Conservation (phyloP, 805 yeast species). For the Sugiyamaella valdiviana region DNA sequence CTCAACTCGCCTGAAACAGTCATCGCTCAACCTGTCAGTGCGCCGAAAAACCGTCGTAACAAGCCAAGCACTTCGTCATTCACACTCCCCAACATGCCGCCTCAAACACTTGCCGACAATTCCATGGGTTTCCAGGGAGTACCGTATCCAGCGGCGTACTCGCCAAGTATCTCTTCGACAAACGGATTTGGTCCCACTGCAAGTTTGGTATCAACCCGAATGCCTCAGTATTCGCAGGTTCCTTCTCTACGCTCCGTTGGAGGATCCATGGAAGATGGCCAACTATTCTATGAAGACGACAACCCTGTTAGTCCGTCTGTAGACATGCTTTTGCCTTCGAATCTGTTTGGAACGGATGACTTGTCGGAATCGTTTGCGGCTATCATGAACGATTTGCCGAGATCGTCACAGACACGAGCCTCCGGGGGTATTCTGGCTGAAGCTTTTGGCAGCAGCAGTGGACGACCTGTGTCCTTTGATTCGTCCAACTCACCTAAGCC, state of each 20-base stretch:
- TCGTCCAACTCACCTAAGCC: constrained; percentile 15
- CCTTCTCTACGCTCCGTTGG: neutral
- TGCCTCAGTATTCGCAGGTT: neutral
- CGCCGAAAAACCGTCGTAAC: too few relatives aligned
- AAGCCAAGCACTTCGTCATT: too few relatives aligned
- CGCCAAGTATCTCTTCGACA: neutral
- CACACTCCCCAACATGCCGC: neutral
- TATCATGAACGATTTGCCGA: constrained; percentile 13
- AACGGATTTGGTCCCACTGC: neutral
- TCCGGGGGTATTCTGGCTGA: constrained; percentile 14
- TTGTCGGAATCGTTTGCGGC: constrained; percentile 21
- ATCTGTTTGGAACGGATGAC: constrained; percentile 28
- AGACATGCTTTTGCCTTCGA: constrained; percentile 34
- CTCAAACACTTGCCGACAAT: neutral
- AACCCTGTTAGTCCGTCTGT: constrained; percentile 33
- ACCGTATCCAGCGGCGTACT: neutral
- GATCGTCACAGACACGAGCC: constrained; percentile 8
- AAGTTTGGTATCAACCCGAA: neutral
- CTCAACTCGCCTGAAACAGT: too few relatives aligned
- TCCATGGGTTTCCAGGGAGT: neutral
- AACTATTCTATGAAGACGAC: constrained; percentile 18
- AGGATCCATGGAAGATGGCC: neutral
- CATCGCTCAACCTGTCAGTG: too few relatives aligned
- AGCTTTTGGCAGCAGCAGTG: constrained; percentile 8
- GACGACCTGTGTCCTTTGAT: constrained; percentile 12